A percentile compares a stretch with the other conserved stretches of the same genome.
These are phyloP conservation scores for Drosera capensis DNA, from an alignment of 148 eudicot species.

Conservation along the genomic window DNA sequence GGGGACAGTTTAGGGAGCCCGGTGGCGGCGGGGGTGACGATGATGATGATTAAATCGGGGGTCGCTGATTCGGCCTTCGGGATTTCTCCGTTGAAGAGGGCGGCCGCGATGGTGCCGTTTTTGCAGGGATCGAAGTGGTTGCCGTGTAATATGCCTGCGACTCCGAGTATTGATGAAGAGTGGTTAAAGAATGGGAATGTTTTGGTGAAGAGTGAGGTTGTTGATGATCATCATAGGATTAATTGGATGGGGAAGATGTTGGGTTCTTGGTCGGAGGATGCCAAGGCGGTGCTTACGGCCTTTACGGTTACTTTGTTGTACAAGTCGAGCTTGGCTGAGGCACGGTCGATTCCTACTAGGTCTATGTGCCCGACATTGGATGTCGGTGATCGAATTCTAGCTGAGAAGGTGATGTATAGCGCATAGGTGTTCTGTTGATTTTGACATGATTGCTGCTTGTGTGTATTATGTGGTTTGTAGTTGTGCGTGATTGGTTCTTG, in stretches of 20 bases:
- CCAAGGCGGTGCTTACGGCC: constrained; percentile 69
- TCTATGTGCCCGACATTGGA: constrained; percentile 83
- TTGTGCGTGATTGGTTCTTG: no score
- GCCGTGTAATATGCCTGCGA: constrained; percentile 43
- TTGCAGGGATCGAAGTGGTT: constrained; percentile 54
- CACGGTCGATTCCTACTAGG: constrained; percentile 67
- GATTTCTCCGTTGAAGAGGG: constrained; percentile 31
- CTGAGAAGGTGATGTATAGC: constrained; percentile 92
- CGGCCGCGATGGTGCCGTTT: constrained; percentile 38
- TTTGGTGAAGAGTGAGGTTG: constrained; percentile 6
- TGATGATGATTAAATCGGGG: constrained; percentile 29
- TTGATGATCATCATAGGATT: no score
- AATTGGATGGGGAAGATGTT: constrained; percentile 39
- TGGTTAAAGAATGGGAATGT: constrained; percentile 8
- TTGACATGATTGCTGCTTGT: no score
- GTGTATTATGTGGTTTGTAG: no score
- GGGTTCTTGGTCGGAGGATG: constrained; percentile 50
- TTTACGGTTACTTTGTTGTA: constrained; percentile 53
- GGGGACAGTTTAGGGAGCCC: constrained; percentile 18
- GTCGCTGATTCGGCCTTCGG: constrained; percentile 16
- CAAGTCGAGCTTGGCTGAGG: constrained; percentile 62
- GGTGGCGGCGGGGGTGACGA: constrained; percentile 22
- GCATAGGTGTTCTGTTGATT: no score
- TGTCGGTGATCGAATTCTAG: constrained; percentile 70
- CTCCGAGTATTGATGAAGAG: constrained; percentile 28